phyloP scores from a whole-genome alignment of 2,329 filamentous ascomycete genomes.

The Paracoccidioides lutzii region DNA sequence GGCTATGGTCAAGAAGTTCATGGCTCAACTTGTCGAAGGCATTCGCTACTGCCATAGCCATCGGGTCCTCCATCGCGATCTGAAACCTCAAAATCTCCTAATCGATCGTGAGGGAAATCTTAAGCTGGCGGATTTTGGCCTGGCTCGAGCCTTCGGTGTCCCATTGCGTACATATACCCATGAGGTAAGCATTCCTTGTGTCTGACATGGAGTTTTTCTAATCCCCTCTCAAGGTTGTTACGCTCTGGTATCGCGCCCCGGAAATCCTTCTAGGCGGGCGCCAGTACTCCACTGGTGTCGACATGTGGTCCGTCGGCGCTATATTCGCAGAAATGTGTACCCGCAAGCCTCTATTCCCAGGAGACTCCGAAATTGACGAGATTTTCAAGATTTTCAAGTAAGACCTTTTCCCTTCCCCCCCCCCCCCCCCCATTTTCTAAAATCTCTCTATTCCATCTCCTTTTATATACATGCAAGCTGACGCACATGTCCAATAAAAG shows the following conservation, averaged over 20 bases:
- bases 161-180: constrained; percentile 86
- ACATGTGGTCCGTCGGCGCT: constrained; percentile 92
- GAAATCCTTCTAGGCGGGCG: constrained; percentile 83
- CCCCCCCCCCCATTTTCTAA: not conserved
- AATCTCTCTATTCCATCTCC: not conserved
- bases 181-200: constrained; percentile 42
- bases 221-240: constrained; percentile 53
- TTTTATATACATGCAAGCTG: not conserved
- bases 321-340: constrained; percentile 98
- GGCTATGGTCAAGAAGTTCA: constrained; percentile 82
- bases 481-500: constrained; percentile 27
- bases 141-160: constrained; percentile 85
- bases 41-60: constrained; percentile 82
- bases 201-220: not conserved
- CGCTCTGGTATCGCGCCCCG: constrained; percentile 81
- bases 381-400: constrained; percentile 92
- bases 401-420: constrained; percentile 17
- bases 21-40: constrained; percentile 74
- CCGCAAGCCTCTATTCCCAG: constrained; percentile 80
- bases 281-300: constrained; percentile 85
- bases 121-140: constrained; percentile 95
- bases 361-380: constrained; percentile 85
- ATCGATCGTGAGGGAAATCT: constrained; percentile 87
- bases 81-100: constrained; percentile 97
- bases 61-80: constrained; percentile 83